phyloP scores from a whole-genome alignment of 1,284 basidiomycete genomes.

The Cutaneotrichosporon sp. region DNA sequence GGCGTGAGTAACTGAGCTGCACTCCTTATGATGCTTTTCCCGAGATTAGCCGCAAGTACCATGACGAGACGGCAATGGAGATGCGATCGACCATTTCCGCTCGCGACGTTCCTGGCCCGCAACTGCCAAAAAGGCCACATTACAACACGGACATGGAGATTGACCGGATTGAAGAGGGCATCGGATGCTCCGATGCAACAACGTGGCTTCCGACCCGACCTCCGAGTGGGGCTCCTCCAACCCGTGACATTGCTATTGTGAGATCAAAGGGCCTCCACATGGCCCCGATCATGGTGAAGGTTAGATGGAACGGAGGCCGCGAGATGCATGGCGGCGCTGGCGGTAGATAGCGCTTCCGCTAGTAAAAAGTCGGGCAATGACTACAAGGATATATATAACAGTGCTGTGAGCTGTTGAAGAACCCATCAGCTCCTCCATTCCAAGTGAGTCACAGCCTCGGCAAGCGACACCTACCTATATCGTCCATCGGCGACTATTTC shows the following conservation, averaged over 20 bases:
- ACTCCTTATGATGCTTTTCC: no score
- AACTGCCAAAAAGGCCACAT: no score
- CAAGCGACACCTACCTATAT: not conserved
- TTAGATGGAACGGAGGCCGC: not conserved
- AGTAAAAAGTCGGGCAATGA: not conserved
- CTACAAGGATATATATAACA: not conserved
- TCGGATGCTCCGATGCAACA: not conserved
- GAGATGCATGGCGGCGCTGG: not conserved
- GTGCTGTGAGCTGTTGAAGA: not conserved
- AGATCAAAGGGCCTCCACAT: not conserved
- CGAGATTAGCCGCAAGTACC: no score
- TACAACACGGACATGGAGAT: no score
- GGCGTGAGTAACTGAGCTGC: no score
- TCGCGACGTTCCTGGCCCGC: no score
- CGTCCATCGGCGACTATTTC: not conserved
- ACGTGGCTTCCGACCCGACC: conserved; percentile 3
- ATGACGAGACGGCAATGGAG: no score
- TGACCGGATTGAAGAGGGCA: no score
- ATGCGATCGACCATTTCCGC: no score
- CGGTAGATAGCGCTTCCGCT: not conserved
- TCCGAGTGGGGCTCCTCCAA: conserved; percentile 4
- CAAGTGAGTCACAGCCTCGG: not conserved
- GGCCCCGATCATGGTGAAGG: not conserved
- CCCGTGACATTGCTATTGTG: not conserved
- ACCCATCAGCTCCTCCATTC: not conserved